Conservation (phyloP, 257 asterid genomes). For the Penstemon davidsonii region DNA sequence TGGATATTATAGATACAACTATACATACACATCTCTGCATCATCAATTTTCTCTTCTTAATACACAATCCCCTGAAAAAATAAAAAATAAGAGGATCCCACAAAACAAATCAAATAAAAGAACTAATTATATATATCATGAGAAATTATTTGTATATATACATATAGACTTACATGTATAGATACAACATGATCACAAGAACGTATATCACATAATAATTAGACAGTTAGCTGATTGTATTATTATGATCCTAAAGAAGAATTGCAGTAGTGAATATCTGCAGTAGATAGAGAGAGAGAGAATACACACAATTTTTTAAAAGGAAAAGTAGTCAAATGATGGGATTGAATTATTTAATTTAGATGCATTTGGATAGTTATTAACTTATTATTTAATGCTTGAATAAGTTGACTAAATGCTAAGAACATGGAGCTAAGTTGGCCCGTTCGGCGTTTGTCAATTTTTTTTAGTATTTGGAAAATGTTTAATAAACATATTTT, state of each 20-base stretch:
- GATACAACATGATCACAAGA: background rate
- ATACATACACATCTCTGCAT: slow-evolving; percentile 26
- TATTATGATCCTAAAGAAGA: slow-evolving; percentile 1
- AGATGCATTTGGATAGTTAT: too few relatives aligned
- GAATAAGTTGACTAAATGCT: too few relatives aligned
- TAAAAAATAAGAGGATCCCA: slow-evolving; percentile 1
- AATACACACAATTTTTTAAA: too few relatives aligned
- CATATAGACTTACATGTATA: background rate
- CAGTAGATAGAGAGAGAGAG: too few relatives aligned
- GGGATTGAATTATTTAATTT: too few relatives aligned
- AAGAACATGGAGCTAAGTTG: too few relatives aligned
- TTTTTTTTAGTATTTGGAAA: too few relatives aligned
- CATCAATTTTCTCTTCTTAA: slow-evolving; percentile 30
- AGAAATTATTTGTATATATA: background rate
- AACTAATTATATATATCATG: slow-evolving; percentile 12
- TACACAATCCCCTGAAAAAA: slow-evolving; percentile 8
- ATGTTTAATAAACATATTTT: too few relatives aligned
- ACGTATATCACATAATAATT: background rate
- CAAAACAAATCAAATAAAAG: background rate
- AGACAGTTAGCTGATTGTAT: background rate
- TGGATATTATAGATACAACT: slow-evolving; percentile 17
- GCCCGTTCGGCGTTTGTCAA: too few relatives aligned
- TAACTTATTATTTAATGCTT: too few relatives aligned
- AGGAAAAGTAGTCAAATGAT: too few relatives aligned
- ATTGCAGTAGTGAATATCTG: background rate